These are phyloP conservation scores for Aspergillus pseudoterreus DNA, from an alignment of 2,329 filamentous ascomycete genomes.

Conservation along the genomic window DNA sequence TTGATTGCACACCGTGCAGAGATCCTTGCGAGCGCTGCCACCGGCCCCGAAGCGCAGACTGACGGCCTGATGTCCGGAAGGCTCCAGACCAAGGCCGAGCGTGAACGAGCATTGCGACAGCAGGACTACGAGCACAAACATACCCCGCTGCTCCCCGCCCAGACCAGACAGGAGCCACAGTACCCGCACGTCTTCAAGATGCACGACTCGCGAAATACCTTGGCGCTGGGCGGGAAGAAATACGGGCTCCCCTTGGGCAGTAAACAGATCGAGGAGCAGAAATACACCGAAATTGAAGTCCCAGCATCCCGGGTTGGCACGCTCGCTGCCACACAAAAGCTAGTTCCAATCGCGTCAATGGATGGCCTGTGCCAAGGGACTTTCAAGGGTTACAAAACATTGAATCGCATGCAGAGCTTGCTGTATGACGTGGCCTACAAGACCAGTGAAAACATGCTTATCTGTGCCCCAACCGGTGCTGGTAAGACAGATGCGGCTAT, in stretches of 20 bases:
- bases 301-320: conserved; percentile 77
- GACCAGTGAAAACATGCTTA: conserved; percentile 97
- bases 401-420: conserved; percentile 98
- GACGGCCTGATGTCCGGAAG: conserved; percentile 49
- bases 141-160: conserved; percentile 65
- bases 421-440: conserved; percentile 94
- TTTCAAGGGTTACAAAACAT: conserved; percentile 85
- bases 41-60: conserved; percentile 30
- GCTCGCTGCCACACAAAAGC: conserved; percentile 66
- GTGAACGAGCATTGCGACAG: conserved; percentile 71
- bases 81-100: conserved; percentile 70
- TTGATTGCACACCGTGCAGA: conserved; percentile 74
- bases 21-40: conserved; percentile 50
- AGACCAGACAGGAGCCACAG: conserved; percentile 65
- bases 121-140: conserved; percentile 83
- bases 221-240: conserved; percentile 74
- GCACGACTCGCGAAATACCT: conserved; percentile 78
- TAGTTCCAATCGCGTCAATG: conserved; percentile 75
- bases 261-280: conserved; percentile 65
- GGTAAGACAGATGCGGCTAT: conserved; percentile 99
- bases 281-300: conserved; percentile 85
- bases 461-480: conserved; percentile 94
- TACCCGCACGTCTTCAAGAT: conserved; percentile 93
- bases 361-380: conserved; percentile 88
- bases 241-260: conserved; percentile 78